Evolutionary conservation across 2,329 filamentous ascomycete genomes (phyloP), one percentile per base, ranked within the genome.

Genomic region (Colletotrichum sansevieriae): DNA sequence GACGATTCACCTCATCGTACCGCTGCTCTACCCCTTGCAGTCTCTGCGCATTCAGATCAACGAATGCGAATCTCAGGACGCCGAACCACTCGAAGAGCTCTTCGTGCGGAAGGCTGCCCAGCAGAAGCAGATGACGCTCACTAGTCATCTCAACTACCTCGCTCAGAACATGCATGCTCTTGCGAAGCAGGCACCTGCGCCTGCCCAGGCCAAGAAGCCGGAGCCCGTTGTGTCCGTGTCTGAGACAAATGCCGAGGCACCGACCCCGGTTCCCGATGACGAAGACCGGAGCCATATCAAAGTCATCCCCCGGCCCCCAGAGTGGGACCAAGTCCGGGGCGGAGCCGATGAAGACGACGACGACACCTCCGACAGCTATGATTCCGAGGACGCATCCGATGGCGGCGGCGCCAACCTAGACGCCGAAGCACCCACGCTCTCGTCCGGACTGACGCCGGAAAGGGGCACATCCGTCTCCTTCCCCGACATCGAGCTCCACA

Each of bases 391-490:
- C 13, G 83, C 85, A 54, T 84, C 80, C 6, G 79, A 82, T 29
- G 79, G 80, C 10, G 84, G 82, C 5, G 86, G 83, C 35, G 84
- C 76, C 2, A 72, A 76, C 25, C 71, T 84, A 8, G 75, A 71
- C 15, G 76, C 79, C 3, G 79, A 79, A 8, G 52, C 64, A 7
- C 75, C 75, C 51, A 69, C 72, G n/a, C 71, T 76, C 15, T 71
- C 77, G 4, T 71, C 78, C 7, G 76, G 80, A 3, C 79, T 81
- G 29, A 81, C 82, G 1, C 77, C 83, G 2, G 92, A 94, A 74
- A 84, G 85, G 61, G 93, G 93, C 25, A 91, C 93, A n/a, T 88
- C 92, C 62, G 83, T 97, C 8, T 93, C 91, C 0, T 94, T 96
- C 73, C 93, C 94, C 0, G 89, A 87, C 29, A 82, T 96, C 66